Evolutionary conservation across 768 basidiomycete genomes (phyloP).

Genomic region (Boletus huronensis): DNA sequence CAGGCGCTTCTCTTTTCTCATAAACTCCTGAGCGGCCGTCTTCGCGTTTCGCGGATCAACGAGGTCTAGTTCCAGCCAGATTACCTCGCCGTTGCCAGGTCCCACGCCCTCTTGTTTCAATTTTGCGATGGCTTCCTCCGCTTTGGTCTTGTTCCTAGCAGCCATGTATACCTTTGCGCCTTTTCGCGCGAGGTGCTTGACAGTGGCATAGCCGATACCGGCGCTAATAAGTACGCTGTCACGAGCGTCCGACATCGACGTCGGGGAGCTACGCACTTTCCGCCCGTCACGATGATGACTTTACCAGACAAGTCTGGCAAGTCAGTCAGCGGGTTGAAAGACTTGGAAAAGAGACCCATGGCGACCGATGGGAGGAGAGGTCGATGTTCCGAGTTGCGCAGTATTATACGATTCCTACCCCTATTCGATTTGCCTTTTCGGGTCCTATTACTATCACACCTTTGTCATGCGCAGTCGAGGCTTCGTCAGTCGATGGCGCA

Average conservation of each 20-base stretch:
- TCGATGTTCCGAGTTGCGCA: not conserved
- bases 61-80: conserved; percentile 52
- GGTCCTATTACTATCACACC: too few relatives aligned
- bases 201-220: conserved; percentile 50
- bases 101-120: conserved; percentile 43
- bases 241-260: too few relatives aligned
- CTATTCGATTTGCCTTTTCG: too few relatives aligned
- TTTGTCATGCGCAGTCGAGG: too few relatives aligned
- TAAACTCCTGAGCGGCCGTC: conserved; percentile 45
- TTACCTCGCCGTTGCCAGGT: conserved; percentile 43
- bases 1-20: conserved; percentile 47
- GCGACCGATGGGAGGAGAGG: not conserved
- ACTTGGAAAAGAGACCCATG: conserved; percentile 20
- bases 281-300: conserved; percentile 56
- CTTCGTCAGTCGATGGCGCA: too few relatives aligned
- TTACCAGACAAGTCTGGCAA: conserved; percentile 34
- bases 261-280: conserved; percentile 38
- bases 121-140: conserved; percentile 44
- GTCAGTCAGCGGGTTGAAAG: conserved; percentile 38
- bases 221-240: conserved; percentile 27
- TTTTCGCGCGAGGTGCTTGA: conserved; percentile 46
- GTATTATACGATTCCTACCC: not conserved
- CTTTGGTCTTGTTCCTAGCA: conserved; percentile 45
- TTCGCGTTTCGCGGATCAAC: conserved; percentile 46
- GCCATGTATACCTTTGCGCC: conserved; percentile 63